Base-by-base conservation (phyloP, 2,329 filamentous ascomycete genomes). In the Conoideocrella luteorostrata region DNA sequence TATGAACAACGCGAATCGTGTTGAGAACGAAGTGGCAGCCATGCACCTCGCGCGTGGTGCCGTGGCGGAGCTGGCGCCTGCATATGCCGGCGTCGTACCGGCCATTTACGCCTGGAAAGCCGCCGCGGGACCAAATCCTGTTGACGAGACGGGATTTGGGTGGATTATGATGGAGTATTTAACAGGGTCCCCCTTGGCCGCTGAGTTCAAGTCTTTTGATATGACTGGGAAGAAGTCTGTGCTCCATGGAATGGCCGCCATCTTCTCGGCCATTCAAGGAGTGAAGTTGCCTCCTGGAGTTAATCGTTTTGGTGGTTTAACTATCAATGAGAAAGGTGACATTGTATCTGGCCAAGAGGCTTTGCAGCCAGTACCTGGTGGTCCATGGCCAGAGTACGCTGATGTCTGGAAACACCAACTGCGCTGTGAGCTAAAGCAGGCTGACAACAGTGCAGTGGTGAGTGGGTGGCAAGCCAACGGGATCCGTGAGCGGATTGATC, bases 91-190 rank as follows among this genome's bases (percentile, higher is more conserved):
- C 26, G n/a, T 40, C 17, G 38, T 40, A 11, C 38, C 38, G 22
- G 38, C 38, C 12, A 17, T 40, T 13, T 30, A 30, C 12, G 24
- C 34, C 24, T 40, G 24, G 38, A 40, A 40, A 21, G 24, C 38
- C 7, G 9, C 24, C 23, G 10, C 23, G 18, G 24, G 15, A 29
- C 38, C 38, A 26, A 20, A 30, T 29, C 38, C 15, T 20, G 11
- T 40, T 32, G 23, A 40, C 24, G 23, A 40, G 24, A 39, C 37
- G 13, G 22, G 37, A 11, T 39, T 39, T 28, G 37, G 37, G 17
- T 39, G 37, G 38, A 40, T 40, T 17, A 10, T 40, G 13, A 40
- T 30, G 38, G 38, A 40, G 24, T 30, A 30, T 17, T 32, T 40
- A 3, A 18, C 38, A 12, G 38, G 38, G 17, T 29, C 38, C 11